Percentiles rank a stretch among this genome's conserved stretches.
Conservation (phyloP, 108 stramenopile genomes). For the Cyclostephanos tholiformis region DNA sequence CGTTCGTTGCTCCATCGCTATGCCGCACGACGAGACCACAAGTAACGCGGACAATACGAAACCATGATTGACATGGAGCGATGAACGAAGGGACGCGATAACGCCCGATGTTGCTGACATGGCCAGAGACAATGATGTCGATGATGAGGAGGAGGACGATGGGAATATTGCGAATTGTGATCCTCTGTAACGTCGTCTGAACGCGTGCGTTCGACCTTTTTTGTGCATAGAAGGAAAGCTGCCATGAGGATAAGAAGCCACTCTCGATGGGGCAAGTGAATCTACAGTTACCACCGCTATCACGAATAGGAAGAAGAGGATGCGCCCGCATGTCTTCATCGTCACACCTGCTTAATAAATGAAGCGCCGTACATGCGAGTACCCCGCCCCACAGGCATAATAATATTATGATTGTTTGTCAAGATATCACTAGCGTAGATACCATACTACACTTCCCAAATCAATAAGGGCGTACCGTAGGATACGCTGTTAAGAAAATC, state of each 20-base stretch:
- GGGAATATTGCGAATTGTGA: not conserved
- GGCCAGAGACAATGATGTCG: slow-evolving; percentile 16
- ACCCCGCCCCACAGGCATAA: too few species aligned
- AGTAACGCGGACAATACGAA: slow-evolving; percentile 67
- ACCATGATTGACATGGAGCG: slow-evolving; percentile 54
- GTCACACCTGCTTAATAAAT: too few species aligned
- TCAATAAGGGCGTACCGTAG: too few species aligned
- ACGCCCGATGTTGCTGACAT: slow-evolving; percentile 11
- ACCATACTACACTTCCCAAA: too few species aligned
- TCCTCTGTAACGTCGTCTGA: not conserved
- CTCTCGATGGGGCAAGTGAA: slow-evolving; percentile 1
- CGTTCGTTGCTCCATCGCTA: slow-evolving; percentile 69
- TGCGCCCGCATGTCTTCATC: slow-evolving; percentile 1
- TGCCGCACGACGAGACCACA: slow-evolving; percentile 66
- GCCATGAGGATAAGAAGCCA: not conserved
- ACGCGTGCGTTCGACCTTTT: not conserved
- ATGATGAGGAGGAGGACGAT: not conserved
- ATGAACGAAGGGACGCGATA: not conserved
- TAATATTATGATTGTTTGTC: too few species aligned
- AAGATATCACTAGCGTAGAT: too few species aligned
- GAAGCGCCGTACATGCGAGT: too few species aligned
- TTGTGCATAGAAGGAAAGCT: not conserved
- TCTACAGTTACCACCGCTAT: not conserved
- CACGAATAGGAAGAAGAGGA: not conserved
- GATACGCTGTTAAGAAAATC: too few species aligned